Evolutionary conservation across 257 asterid species (phyloP), one percentile per base, ranked within the genome.

Genomic region (Nicotiana noctiflora): DNA sequence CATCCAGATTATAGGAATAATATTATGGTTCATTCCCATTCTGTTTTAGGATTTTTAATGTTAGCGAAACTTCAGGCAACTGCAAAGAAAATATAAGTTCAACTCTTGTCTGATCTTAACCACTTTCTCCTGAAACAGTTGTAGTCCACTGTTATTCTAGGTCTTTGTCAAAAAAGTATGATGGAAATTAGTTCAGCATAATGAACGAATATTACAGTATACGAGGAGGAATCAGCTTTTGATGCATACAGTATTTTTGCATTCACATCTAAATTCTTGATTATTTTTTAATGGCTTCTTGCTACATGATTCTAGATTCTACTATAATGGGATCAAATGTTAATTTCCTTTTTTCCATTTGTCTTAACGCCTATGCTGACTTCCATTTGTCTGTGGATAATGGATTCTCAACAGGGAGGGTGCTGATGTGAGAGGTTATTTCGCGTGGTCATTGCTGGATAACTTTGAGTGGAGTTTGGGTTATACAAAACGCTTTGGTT

Each of bases 401-500:
- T 40, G 49, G 49, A 40, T 40, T 40, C 12, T 83, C 60, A 13
- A 37, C 23, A 84, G 84, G 84, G 86, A 84, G 11, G 84, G 84
- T 40, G 65, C 84, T 21, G 66, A 84, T n/a, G 86, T 80, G 11
- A 76, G 76, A 29, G 86, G 84, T 66, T 84, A 76, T 51, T 84
- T 84, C 29, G 86, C 82, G 1, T 80, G 84, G 86, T 84, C 86
- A 57, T 55, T 83, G 55, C 19, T 84, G 63, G 86, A 84, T 75
- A 84, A 84, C 79, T 84, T 84, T 34, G 86, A 84, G 15, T 84
- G 86, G 84, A 83, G 37, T 44, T 64, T 80, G 59, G 86, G 86
- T 40, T 84, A 84, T 56, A 84, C 84, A 46, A 84, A 84, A 80
- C 84, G 82, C 66, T 84, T 80, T n/a, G 86, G 87, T 51, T 79